Evolutionary conservation across 768 basidiomycete genomes (phyloP).

Genomic region (Coprinopsis strossmayeri): DNA sequence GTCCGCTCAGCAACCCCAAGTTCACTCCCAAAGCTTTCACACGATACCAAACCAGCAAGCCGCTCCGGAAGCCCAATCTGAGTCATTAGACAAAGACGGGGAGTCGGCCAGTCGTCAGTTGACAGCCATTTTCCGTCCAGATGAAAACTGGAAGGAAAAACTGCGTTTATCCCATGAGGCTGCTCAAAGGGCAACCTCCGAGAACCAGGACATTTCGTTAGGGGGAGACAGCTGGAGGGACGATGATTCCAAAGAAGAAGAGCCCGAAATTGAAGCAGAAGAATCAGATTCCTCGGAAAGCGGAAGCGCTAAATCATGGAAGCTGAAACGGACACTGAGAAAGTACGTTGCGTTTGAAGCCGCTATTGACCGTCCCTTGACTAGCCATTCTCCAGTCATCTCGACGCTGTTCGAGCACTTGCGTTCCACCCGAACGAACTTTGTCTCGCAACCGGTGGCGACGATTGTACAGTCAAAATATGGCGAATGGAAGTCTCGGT

Average conservation of each 20-base stretch:
- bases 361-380: conserved; percentile 15
- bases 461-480: conserved; percentile 93
- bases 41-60: conserved; percentile 6
- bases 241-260: conserved; percentile 64
- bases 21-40: conserved; percentile 10
- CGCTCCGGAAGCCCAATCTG: conserved; percentile 27
- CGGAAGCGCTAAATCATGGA: conserved; percentile 75
- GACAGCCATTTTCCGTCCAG: conserved; percentile 86
- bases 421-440: conserved; percentile 85
- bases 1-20: conserved; percentile 1
- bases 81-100: conserved; percentile 39
- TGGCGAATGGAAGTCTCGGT: conserved; percentile 84
- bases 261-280: conserved; percentile 60
- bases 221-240: neutral
- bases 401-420: conserved; percentile 87
- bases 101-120: conserved; percentile 47
- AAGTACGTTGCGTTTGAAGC: too few species aligned
- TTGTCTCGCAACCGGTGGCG: conserved; percentile 87
- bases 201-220: neutral
- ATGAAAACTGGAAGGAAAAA: conserved; percentile 83
- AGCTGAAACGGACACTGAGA: conserved; percentile 77
- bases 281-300: conserved; percentile 58
- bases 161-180: conserved; percentile 60
- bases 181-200: conserved; percentile 32
- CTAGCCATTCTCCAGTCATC: conserved; percentile 44